Percentiles rank a stretch among this genome's conserved stretches.
These are phyloP conservation scores for Phytophthora meadii DNA, from an alignment of 352 stramenopile species.

Conservation along the genomic window DNA sequence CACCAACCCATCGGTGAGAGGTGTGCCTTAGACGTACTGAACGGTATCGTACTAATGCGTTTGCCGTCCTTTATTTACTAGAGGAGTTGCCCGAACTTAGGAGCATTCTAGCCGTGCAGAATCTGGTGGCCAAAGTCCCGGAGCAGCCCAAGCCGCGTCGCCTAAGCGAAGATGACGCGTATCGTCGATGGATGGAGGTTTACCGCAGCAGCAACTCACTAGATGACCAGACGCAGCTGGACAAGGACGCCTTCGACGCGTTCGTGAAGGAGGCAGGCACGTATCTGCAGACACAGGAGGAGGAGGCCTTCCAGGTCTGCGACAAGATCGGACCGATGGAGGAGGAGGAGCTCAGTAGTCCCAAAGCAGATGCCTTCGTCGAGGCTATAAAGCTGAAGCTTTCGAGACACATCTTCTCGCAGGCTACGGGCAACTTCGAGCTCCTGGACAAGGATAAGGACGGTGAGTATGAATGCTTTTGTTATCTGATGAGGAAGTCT, in stretches of 20 bases:
- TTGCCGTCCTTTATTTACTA: slow-evolving; percentile 9
- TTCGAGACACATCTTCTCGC: slow-evolving; percentile 61
- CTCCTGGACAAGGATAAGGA: slow-evolving; percentile 73
- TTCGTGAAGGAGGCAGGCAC: slow-evolving; percentile 52
- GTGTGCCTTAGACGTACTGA: neutral
- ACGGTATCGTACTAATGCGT: slow-evolving; percentile 1
- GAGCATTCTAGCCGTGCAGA: slow-evolving; percentile 63
- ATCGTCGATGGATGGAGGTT: slow-evolving; percentile 33
- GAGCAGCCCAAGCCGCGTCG: slow-evolving; percentile 21
- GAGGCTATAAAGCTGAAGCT: slow-evolving; percentile 72
- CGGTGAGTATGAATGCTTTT: slow-evolving; percentile 32
- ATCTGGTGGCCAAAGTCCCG: slow-evolving; percentile 50
- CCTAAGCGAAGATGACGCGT: slow-evolving; percentile 33
- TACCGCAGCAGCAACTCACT: slow-evolving; percentile 31
- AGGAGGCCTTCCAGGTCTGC: slow-evolving; percentile 43
- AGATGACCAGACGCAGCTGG: slow-evolving; percentile 29
- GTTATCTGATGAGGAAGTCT: neutral
- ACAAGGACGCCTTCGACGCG: slow-evolving; percentile 54
- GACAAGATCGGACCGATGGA: slow-evolving; percentile 48
- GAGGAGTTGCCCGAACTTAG: slow-evolving; percentile 64
- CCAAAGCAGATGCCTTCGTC: slow-evolving; percentile 44
- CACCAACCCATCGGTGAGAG: slow-evolving; percentile 43
- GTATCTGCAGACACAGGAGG: slow-evolving; percentile 56
- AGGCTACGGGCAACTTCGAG: slow-evolving; percentile 50
- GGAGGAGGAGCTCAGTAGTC: slow-evolving; percentile 32